These are phyloP conservation scores for Limtongozyma cylindracea DNA, from an alignment of 805 yeast genomes.

Conservation along the genomic window DNA sequence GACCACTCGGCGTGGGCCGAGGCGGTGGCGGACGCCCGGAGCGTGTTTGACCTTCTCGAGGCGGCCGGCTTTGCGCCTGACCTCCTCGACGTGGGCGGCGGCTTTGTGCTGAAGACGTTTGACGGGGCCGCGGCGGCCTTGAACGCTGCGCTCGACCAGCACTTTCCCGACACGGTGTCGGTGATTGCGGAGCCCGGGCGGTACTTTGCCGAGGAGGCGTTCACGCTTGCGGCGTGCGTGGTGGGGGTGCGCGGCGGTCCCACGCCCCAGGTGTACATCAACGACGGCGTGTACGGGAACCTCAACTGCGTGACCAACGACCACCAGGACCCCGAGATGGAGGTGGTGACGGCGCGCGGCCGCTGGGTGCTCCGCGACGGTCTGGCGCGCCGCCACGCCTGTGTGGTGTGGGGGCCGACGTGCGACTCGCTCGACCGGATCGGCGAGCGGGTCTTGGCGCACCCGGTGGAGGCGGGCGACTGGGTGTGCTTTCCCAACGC, in stretches of 20 bases:
- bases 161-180: constrained; percentile 25
- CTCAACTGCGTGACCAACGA: constrained; percentile 85
- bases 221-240: constrained; percentile 62
- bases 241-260: constrained; percentile 45
- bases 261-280: constrained; percentile 56
- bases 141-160: constrained; percentile 22
- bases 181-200: constrained; percentile 92
- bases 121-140: constrained; percentile 30
- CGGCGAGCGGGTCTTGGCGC: constrained; percentile 24
- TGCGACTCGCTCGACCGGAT: constrained; percentile 92
- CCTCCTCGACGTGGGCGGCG: constrained; percentile 81
- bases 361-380: not conserved
- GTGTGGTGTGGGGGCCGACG: constrained; percentile 85
- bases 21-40: constrained; percentile 50
- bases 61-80: constrained; percentile 18
- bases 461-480: constrained; percentile 58
- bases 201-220: constrained; percentile 63
- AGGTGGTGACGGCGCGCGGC: constrained; percentile 19
- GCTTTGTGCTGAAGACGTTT: constrained; percentile 48
- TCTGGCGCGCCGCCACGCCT: constrained; percentile 1
- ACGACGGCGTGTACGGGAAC: constrained; percentile 92
- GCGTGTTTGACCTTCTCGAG: constrained; percentile 35
- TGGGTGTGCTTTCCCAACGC: constrained; percentile 69
- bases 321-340: constrained; percentile 61
- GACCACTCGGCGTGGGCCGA: constrained; percentile 38